Base-by-base conservation (phyloP, 441 rosid species). In the Kokia cookei region DNA sequence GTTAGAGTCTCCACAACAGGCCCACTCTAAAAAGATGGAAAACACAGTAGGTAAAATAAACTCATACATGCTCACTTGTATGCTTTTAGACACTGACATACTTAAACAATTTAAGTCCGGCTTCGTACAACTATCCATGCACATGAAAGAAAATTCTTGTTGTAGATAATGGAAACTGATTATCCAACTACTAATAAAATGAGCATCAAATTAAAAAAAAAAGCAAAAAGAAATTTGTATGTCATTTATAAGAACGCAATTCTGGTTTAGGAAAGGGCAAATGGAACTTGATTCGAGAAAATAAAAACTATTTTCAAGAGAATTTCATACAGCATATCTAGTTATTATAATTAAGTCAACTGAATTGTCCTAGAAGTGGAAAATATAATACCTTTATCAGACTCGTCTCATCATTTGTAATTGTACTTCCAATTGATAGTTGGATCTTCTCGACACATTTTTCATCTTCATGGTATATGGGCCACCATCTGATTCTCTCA, bases 371-470 rank as follows among this genome's bases (percentile, higher is more conserved):
- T 66, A 55, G 66, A 80, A 22, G 55, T 80, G 61, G 73, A 73
- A 73, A 22, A 3, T 43, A 43, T 11, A 65, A 76, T 53, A 93
- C 99, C 94, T 95, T 93, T 71, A 95, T 86, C 76, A 86, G 92
- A 78, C 79, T 84, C 35, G 86, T 86, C 85, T 95, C 96, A 43
- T 87, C 93, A 12, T 82, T 82, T 59, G 93, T 84, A 71, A 85
- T 81, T 32, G 93, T 88, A 73, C 90, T 88, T 66, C 93, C 92
- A 75, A 88, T 79, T 40, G 81, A 91, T 79, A 95, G 93, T 83
- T 93, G 98, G 84, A 95, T 87, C 87, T 95, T 95, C 77, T 98
- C 98, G 53, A 93, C 91, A 85, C 98, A 95, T 85, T 91, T 97
- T 85, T 93, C 89, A 85, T 88, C 98, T 76, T 89, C 97, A 67